Conservation (phyloP, 2,329 filamentous ascomycete species). For the Malbranchea zuffiana region DNA sequence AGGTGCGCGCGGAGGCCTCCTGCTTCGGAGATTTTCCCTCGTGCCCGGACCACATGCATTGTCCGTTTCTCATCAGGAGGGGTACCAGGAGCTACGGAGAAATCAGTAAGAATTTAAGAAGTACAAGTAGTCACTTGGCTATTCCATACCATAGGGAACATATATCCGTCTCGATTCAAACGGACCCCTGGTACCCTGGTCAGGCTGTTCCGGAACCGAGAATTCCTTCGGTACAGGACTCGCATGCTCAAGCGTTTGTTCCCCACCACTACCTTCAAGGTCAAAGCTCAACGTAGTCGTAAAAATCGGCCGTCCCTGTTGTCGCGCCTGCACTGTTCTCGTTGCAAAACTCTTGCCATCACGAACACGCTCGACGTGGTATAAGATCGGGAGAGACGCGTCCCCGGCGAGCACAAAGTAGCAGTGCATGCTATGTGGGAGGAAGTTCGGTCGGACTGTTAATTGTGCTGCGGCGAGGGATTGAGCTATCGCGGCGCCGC, state of each 20-base stretch:
- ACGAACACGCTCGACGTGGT: conserved; percentile 87
- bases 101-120: conserved; percentile 1
- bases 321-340: conserved; percentile 87
- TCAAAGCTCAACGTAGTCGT: conserved; percentile 90
- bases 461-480: conserved; percentile 76
- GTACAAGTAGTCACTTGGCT: background rate
- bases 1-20: conserved; percentile 74
- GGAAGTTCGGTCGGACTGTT: conserved; percentile 69
- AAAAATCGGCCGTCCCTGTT: conserved; percentile 82
- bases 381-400: conserved; percentile 72
- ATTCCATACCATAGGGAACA: conserved; percentile 43
- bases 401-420: conserved; percentile 94
- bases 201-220: conserved; percentile 34
- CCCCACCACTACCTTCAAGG: conserved; percentile 45
- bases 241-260: conserved; percentile 54
- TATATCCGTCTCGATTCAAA: conserved; percentile 49
- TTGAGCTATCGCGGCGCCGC: conserved; percentile 87
- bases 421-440: conserved; percentile 94
- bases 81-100: conserved; percentile 16
- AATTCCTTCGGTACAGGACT: conserved; percentile 45
- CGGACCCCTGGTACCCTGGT: conserved; percentile 34
- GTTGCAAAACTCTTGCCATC: conserved; percentile 85
- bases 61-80: conserved; percentile 55
- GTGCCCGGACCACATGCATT: conserved; percentile 41
- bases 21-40: conserved; percentile 57